Percentiles rank a stretch among this genome's conserved stretches.
Conservation (phyloP, 2,329 filamentous ascomycete species). For the Truncatella angustata region DNA sequence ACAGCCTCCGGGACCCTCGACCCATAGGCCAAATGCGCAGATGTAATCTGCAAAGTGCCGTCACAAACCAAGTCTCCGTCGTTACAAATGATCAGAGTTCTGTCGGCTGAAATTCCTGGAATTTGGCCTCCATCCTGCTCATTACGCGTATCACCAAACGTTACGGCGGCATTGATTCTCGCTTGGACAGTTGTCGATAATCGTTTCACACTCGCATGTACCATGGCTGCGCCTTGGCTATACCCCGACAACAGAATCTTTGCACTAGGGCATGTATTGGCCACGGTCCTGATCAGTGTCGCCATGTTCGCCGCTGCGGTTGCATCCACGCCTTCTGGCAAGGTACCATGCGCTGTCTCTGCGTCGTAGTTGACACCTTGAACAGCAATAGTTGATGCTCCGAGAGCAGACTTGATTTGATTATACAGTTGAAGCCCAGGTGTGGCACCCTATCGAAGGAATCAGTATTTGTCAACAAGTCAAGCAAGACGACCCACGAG, state of each 20-base stretch:
- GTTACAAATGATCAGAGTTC: constrained; percentile 43
- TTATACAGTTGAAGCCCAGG: constrained; percentile 24
- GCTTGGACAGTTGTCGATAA: constrained; percentile 29
- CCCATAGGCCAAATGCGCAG: constrained; percentile 37
- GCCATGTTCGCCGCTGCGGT: constrained; percentile 26
- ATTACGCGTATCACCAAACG: constrained; percentile 31
- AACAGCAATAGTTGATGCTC: constrained; percentile 12
- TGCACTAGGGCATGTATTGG: constrained; percentile 29
- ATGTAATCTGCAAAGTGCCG: constrained; percentile 36
- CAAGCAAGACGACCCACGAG: constrained; percentile 28
- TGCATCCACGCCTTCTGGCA: constrained; percentile 28
- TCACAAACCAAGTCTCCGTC: constrained; percentile 47
- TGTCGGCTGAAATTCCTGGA: constrained; percentile 24
- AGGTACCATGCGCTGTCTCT: constrained; percentile 13
- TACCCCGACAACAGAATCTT: constrained; percentile 32
- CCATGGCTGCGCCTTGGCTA: constrained; percentile 31
- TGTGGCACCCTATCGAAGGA: constrained; percentile 17
- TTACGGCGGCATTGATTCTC: constrained; percentile 24
- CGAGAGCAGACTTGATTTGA: constrained; percentile 20
- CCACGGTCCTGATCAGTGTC: constrained; percentile 26
- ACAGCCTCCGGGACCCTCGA: constrained; percentile 10
- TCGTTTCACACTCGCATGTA: constrained; percentile 28
- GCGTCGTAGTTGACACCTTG: constrained; percentile 26
- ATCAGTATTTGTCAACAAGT: neutral
- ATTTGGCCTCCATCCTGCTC: constrained; percentile 27